These are phyloP conservation scores for Comarum palustre DNA, from an alignment of 306 rosid species.

Conservation along the genomic window DNA sequence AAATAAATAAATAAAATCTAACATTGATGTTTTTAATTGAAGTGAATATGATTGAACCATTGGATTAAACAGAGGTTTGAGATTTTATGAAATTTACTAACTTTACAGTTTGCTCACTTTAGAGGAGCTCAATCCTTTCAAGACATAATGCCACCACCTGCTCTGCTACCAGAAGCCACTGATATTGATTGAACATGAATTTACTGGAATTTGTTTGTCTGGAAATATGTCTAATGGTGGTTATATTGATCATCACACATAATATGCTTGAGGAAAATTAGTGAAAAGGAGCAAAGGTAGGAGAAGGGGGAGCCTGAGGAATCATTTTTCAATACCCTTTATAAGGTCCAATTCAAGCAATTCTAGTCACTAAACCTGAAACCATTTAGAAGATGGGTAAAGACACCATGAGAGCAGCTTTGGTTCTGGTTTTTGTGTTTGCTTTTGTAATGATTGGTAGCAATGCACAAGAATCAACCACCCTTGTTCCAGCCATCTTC, in stretches of 20 bases:
- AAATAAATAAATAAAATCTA: too few species aligned
- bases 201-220: background rate
- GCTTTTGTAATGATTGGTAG: conserved; percentile 21
- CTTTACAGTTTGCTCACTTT: too few species aligned
- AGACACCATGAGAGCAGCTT: conserved; percentile 27
- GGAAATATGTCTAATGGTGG: background rate
- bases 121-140: background rate
- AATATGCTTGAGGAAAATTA: background rate
- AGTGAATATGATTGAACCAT: too few species aligned
- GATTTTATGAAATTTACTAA: too few species aligned
- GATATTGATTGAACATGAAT: conserved; percentile 2
- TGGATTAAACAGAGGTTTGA: too few species aligned
- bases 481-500: conserved; percentile 78
- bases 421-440: conserved; percentile 43
- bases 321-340: conserved; percentile 13
- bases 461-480: conserved; percentile 59
- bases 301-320: background rate
- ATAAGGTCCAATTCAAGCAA: conserved; percentile 25
- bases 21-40: too few species aligned
- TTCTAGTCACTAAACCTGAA: conserved; percentile 14
- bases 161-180: conserved; percentile 21
- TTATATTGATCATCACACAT: background rate
- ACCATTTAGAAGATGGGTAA: conserved; percentile 36
- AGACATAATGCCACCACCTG: conserved; percentile 19
- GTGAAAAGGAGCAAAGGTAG: background rate